A percentile compares a stretch with the other conserved stretches of the same genome.
Conservation (phyloP, 73 alveolate genomes). For the Paramecium sonneborni region DNA sequence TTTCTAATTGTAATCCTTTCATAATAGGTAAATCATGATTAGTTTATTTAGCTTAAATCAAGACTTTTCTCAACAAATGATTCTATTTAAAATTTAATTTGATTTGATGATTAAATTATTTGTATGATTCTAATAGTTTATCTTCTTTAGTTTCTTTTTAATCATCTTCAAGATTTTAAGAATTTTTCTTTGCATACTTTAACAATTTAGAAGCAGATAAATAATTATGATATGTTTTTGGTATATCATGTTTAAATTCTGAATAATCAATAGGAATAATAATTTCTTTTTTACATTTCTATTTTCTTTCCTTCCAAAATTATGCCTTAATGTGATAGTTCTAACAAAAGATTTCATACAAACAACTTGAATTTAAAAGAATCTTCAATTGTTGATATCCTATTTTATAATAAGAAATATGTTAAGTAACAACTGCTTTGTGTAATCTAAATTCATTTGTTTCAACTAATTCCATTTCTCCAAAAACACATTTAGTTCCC, state of each 20-base stretch:
- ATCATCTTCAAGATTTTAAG: background rate
- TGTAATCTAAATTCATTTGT: background rate
- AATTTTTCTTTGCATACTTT: background rate
- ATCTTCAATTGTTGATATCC: background rate
- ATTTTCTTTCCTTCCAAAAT: background rate
- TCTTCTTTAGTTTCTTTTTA: background rate
- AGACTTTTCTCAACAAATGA: background rate
- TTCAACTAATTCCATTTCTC: background rate
- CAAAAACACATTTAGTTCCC: constrained; percentile 15
- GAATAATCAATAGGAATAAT: background rate
- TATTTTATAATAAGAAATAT: background rate
- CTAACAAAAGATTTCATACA: background rate
- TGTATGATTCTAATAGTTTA: background rate
- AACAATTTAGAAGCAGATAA: background rate
- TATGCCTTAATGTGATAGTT: background rate
- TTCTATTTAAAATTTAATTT: background rate
- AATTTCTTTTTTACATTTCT: background rate
- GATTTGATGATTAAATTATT: background rate
- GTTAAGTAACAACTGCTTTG: background rate
- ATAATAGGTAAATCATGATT: background rate
- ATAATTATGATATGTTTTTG: background rate
- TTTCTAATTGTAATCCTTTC: constrained; percentile 14
- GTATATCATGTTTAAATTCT: background rate
- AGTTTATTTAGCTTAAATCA: background rate
- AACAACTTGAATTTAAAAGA: background rate